Percentiles rank a stretch among this genome's conserved stretches.
Evolutionary conservation across 1,284 basidiomycete genomes (phyloP).

Genomic region (Vanrija sp.): DNA sequence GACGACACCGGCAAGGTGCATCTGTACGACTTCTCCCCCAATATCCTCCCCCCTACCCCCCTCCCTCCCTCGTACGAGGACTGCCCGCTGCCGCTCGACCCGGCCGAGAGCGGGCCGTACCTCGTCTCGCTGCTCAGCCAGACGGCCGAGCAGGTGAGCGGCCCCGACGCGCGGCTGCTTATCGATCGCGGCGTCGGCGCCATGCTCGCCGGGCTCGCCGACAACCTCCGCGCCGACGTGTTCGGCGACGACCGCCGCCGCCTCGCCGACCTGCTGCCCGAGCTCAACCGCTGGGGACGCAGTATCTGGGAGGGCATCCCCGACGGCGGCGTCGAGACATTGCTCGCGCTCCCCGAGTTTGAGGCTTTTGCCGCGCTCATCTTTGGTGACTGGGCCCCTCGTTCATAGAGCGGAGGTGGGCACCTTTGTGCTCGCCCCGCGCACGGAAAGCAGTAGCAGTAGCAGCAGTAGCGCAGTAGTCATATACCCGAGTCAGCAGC

Average conservation of each 20-base stretch:
- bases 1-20: constrained; percentile 2
- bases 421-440: too few species aligned
- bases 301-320: constrained; percentile 47
- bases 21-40: constrained; percentile 37
- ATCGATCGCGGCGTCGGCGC: constrained; percentile 37
- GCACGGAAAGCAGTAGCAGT: too few species aligned
- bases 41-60: constrained; percentile 34
- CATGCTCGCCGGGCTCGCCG: constrained; percentile 27
- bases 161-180: constrained; percentile 40
- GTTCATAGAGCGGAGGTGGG: neutral
- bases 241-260: constrained; percentile 4
- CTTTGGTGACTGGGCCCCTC: constrained; percentile 48
- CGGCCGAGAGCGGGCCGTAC: constrained; percentile 26
- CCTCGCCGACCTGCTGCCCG: constrained; percentile 41
- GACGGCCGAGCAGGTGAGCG: constrained; percentile 33
- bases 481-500: too few species aligned
- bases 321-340: constrained; percentile 41
- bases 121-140: constrained; percentile 36
- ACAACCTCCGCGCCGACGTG: constrained; percentile 16
- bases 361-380: constrained; percentile 46
- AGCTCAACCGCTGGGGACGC: constrained; percentile 39
- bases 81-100: constrained; percentile 18
- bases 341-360: constrained; percentile 37
- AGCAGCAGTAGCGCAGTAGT: too few species aligned
- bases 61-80: constrained; percentile 13